Conservation (phyloP, 1,139 yeast species). For the Pichia sp. region DNA sequence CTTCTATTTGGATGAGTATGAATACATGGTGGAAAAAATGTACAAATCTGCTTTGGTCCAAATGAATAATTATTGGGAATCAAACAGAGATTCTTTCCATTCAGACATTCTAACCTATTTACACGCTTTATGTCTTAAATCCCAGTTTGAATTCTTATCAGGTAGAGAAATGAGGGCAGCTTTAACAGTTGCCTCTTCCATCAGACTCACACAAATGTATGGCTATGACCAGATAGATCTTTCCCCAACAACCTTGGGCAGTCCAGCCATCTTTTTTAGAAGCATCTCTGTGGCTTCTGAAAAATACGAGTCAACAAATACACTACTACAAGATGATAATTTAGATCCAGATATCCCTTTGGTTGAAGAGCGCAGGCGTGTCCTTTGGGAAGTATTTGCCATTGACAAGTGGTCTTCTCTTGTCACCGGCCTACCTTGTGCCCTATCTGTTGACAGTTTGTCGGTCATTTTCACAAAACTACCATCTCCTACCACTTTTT, state of each 20-base stretch:
- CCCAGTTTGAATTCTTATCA: constrained; percentile 26
- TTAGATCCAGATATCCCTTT: constrained; percentile 25
- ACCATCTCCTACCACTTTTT: constrained; percentile 30
- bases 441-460: constrained; percentile 25
- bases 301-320: constrained; percentile 12
- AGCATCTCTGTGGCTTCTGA: constrained; percentile 13
- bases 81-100: constrained; percentile 15
- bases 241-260: constrained; percentile 20
- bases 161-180: constrained; percentile 28
- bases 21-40: constrained; percentile 17
- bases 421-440: constrained; percentile 30
- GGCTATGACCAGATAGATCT: constrained; percentile 30
- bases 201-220: constrained; percentile 28
- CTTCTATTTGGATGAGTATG: constrained; percentile 20
- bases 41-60: constrained; percentile 20
- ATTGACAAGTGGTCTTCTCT: constrained; percentile 30
- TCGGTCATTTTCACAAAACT: constrained; percentile 28
- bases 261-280: constrained; percentile 21
- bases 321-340: constrained; percentile 21
- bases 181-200: constrained; percentile 24
- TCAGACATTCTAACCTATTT: constrained; percentile 25
- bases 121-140: constrained; percentile 24
- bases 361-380: constrained; percentile 28
- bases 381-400: constrained; percentile 29
- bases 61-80: constrained; percentile 22